Conservation (phyloP, 192 early-diverging fungal genomes). For the Coemansia sp. region DNA sequence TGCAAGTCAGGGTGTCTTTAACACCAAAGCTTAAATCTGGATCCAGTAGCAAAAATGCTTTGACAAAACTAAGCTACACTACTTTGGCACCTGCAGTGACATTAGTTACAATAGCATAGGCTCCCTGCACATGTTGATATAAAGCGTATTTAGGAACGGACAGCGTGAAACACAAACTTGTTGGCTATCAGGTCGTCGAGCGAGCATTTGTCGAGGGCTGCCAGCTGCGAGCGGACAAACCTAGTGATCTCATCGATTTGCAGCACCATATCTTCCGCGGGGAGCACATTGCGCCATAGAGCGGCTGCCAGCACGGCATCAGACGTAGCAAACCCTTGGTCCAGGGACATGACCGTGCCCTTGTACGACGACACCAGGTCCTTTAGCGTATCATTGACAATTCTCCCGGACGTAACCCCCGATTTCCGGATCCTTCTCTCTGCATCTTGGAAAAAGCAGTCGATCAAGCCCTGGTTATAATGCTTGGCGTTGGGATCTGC, state of each 20-base stretch:
- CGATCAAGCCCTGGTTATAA: conserved; percentile 84
- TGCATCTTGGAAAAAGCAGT: conserved; percentile 84
- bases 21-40: too few species aligned
- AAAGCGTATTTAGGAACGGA: not conserved
- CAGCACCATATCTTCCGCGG: conserved; percentile 30
- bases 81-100: too few species aligned
- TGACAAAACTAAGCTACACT: too few species aligned
- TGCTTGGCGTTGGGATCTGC: conserved; percentile 71
- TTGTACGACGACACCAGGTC: conserved; percentile 83
- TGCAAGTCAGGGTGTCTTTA: too few species aligned
- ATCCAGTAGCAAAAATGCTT: too few species aligned
- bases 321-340: conserved; percentile 84
- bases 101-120: too few species aligned
- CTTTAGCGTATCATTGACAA: conserved; percentile 73
- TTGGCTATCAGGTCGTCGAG: conserved; percentile 22
- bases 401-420: conserved; percentile 72
- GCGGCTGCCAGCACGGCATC: conserved; percentile 89
- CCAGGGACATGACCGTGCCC: conserved; percentile 86
- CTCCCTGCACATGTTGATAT: too few species aligned
- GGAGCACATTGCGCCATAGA: conserved; percentile 68
- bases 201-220: conserved; percentile 23
- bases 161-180: conserved; percentile 26
- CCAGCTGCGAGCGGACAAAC: conserved; percentile 34
- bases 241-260: conserved; percentile 25
- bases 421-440: conserved; percentile 81